Percentiles rank a stretch among this genome's conserved stretches.
Evolutionary conservation across 192 early-diverging fungal genomes (phyloP).

Genomic region (Geranomyces variabilis): DNA sequence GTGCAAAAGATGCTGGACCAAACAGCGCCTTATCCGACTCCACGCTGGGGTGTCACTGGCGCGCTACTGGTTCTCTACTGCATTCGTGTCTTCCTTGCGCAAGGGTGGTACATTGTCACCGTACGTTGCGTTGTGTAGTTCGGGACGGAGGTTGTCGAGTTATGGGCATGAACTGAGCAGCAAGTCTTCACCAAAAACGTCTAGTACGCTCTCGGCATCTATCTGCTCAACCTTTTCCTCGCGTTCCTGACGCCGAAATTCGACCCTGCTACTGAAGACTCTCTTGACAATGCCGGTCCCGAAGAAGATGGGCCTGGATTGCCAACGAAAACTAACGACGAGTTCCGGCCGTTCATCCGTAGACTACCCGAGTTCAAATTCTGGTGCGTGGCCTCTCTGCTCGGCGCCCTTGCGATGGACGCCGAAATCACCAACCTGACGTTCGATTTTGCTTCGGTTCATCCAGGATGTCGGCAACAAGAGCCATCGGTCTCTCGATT

Average conservation of each 20-base stretch:
- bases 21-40: conserved; percentile 72
- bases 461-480: conserved; percentile 76
- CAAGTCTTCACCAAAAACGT: not conserved
- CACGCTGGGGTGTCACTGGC: conserved; percentile 77
- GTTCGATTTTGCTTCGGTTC: not conserved
- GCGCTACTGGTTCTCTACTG: conserved; percentile 68
- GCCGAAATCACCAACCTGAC: too few species aligned
- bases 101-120: conserved; percentile 97
- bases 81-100: conserved; percentile 75
- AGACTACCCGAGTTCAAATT: conserved; percentile 98
- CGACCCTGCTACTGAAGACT: conserved; percentile 80
- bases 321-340: conserved; percentile 87
- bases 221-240: conserved; percentile 91
- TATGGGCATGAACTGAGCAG: not conserved
- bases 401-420: too few species aligned
- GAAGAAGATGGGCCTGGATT: conserved; percentile 69
- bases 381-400: conserved; percentile 83
- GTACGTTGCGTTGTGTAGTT: too few species aligned
- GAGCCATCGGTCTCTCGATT: conserved; percentile 79
- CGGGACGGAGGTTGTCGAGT: not conserved
- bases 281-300: conserved; percentile 61
- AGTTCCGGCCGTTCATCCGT: conserved; percentile 96
- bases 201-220: conserved; percentile 89
- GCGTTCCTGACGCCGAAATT: conserved; percentile 97
- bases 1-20: conserved; percentile 82